Base-by-base conservation (phyloP, 495 filamentous ascomycete species). In the Parathielavia appendiculata region DNA sequence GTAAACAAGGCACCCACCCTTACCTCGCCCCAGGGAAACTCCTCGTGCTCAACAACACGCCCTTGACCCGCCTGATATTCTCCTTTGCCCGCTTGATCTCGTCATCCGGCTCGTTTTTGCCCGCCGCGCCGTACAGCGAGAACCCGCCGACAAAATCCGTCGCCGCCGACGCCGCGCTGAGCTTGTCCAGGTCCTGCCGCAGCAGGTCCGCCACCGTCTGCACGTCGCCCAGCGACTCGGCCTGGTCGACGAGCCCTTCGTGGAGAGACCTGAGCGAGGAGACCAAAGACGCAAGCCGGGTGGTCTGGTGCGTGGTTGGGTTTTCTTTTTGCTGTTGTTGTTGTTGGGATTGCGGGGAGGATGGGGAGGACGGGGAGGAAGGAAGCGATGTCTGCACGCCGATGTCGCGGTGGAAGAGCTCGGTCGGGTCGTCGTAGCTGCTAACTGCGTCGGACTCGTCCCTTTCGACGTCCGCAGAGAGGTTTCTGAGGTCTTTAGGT, bases 61-160 rank as follows among this genome's bases (percentile, higher is more conserved):
- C 92, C 78, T 98, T 98, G n/a, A 97, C 84, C 61, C 90, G 82
- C 51, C 91, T 77, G 59, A 98, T 96, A 67, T 95, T 90, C 22
- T 85, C 81, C 73, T 87, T 92, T 16, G 95, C 81, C 66, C 78
- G 82, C 30, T 82, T 80, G 58, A 95, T 86, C 61, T 86, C 87
- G 68, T 96, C 92, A 39, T 91, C 80, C 4, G 72, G 69, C 66
- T 85, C 82, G 52, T 61, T 73, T 74, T 73, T 81, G 76, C 32
- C 69, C 61, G 52, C 66, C 65, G 34, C 47, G 16, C 68, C 76
- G 48, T 72, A 74, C 53, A 76, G 62, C 65, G 72, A 58, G 48
- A 72, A 67, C 56, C 72, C 63, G n/a, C 68, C 66, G 16, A 63
- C 53, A 11, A 69, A 67, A 7, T 65, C 65, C 40, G 51, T 48